A percentile compares a stretch with the other conserved stretches of the same genome.
Evolutionary conservation across 164 flowering plant species (phyloP).

Genomic region (Annona cherimola): DNA sequence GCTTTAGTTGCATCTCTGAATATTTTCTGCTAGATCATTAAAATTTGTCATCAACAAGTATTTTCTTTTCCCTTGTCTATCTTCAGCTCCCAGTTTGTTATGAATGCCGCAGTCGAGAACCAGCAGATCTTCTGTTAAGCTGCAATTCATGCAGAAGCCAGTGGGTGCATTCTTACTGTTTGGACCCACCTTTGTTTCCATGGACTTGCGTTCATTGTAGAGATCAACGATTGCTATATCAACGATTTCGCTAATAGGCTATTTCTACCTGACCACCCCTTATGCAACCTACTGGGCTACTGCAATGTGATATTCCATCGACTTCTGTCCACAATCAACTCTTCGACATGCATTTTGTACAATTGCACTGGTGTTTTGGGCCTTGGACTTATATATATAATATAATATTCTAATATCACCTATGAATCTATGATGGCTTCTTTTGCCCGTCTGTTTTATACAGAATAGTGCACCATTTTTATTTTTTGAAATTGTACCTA

Average conservation of each 20-base stretch:
- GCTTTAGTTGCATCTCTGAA: too few relatives aligned
- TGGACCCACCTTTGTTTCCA: conserved; percentile 77
- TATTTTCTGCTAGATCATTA: too few relatives aligned
- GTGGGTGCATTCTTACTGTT: conserved; percentile 67
- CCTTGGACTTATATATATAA: too few relatives aligned
- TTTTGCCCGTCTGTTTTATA: too few relatives aligned
- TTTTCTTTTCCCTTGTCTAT: conserved; percentile 7
- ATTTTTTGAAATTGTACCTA: too few relatives aligned
- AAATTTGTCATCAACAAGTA: too few relatives aligned
- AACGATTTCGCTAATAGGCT: conserved; percentile 10
- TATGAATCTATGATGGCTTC: too few relatives aligned
- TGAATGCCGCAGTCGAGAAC: conserved; percentile 53
- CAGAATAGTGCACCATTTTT: too few relatives aligned
- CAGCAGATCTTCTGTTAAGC: conserved; percentile 63
- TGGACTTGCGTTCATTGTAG: conserved; percentile 79
- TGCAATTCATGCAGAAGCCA: conserved; percentile 55
- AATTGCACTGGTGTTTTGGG: too few relatives aligned
- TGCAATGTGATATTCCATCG: background rate
- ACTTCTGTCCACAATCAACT: background rate
- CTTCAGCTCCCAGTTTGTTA: conserved; percentile 43
- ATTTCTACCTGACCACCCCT: background rate
- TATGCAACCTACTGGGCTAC: background rate
- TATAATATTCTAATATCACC: too few relatives aligned
- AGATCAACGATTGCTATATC: conserved; percentile 46
- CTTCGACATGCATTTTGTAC: background rate